Evolutionary conservation across 352 stramenopile genomes (phyloP), one percentile per base, ranked within the genome.

Genomic region (Globisporangium emineosum): DNA sequence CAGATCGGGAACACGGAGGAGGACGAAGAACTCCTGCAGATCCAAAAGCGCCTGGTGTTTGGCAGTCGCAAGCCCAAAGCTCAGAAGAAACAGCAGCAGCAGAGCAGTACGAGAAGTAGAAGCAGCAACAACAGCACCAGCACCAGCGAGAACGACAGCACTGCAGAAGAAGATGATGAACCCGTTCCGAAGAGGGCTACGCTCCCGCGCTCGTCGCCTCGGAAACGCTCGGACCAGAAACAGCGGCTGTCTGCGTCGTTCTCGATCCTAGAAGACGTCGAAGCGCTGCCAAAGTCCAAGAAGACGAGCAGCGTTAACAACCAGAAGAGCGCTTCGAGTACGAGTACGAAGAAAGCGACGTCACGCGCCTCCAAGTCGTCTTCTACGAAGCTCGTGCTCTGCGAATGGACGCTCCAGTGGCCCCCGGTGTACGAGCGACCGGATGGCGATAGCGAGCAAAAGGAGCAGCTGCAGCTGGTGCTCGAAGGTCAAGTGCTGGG

Each of bases 1-100:
- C 75, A 67, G 5, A 68, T 69, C 47, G 62, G 51, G 23, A 69
- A 75, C 58, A 73, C 72, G n/a, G 63, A 66, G 32, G 58, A 70
- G 15, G 64, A 67, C 12, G 43, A 73, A 3, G 69, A 72, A 15
- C 56, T 78, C 0, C 59, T 76, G 15, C 60, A 72, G 35, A 72
- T 84, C n/a, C 68, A 74, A 58, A 81, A 84, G 55, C 69, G 64
- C 27, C 60, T 81, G 1, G 67, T 75, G 21, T 64, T 61, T 21
- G 29, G 37, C 9, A 27, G 30, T 6, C 62, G 40, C 54, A 62
- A 66, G 33, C 7, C 52, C 62, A 65, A 42, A 33, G 47, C 12
- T 21, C 5, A 2, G 19, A 43, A 13, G 53, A 54, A 37, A 9
- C 42, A 17, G n/a, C 54, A 19, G 8, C 23, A 59, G 33, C 19